Evolutionary conservation across 1,139 yeast genomes (phyloP), one percentile per base, ranked within the genome.

Genomic region (Wickerhamomyces sp.): DNA sequence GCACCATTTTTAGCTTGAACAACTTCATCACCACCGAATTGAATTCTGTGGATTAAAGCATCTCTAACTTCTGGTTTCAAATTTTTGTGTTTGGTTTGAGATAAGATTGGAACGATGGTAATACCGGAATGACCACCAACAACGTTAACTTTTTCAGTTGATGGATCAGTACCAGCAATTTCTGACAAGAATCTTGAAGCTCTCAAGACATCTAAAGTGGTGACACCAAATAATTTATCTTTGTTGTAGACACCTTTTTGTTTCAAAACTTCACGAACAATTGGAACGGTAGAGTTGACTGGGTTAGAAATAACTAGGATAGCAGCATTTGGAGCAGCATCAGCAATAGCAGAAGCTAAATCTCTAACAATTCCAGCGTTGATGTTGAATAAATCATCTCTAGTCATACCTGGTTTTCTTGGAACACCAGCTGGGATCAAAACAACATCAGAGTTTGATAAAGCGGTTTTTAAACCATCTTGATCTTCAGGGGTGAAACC

Each of bases 401-500:
- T 81, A 62, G 98, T 90, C 98, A 91, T 91, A 66, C 98, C 98
- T 56, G 98, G 98, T 77, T 93, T 93, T 78, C 99, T 87, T 72
- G 99, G 99, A 48, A 93, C 96, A 73, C 99, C 99, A 49, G 99
- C 99, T 61, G 99, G 98, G 68, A 93, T 91, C 58, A 93, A 76
- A 50, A 93, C 95, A 56, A 93, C 81, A 63, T 93, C 94, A 43
- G 96, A 76, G 55, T 80, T 93, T 55, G 80, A 76, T 60, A 93
- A 76, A 44, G 98, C 88, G 48, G 71, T 69, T 59, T 81, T 78
- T 63, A 93, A 77, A 44, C 95, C 97, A 48, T 82, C 83, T 39
- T 60, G 62, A 62, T 83, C 81, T 62, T 89, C 96, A 55, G 97
- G 95, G 53, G 88, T 78, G 75, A 74, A 87, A 44, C 97, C 94